phyloP scores from a whole-genome alignment of 2,329 filamentous ascomycete species.

The Alternaria sp. region DNA sequence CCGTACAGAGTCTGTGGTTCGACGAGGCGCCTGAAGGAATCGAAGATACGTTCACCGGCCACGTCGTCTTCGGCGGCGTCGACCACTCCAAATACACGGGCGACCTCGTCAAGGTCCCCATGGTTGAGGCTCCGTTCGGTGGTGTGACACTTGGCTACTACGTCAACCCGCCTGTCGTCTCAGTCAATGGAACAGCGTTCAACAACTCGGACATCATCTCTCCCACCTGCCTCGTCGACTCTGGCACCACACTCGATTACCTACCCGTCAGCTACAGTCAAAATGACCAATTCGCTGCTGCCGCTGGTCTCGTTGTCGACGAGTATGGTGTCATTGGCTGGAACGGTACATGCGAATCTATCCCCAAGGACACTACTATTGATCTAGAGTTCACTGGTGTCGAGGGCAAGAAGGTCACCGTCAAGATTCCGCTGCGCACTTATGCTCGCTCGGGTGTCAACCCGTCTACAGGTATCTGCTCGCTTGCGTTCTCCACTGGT shows the following conservation, averaged over 20 bases:
- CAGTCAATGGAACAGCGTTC: background rate
- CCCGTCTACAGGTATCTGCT: background rate
- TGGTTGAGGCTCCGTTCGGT: background rate
- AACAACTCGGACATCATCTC: background rate
- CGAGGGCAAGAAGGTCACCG: background rate
- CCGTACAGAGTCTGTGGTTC: background rate
- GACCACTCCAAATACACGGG: background rate
- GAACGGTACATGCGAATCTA: background rate
- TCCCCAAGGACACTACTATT: background rate
- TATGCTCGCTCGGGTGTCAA: background rate
- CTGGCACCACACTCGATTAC: background rate
- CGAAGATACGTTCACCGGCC: background rate
- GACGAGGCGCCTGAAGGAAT: background rate
- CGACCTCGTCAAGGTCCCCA: background rate
- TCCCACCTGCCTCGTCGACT: background rate
- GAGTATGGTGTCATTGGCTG: background rate
- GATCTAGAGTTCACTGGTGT: background rate
- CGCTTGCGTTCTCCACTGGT: background rate
- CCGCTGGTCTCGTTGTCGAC: background rate
- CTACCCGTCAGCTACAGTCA: background rate
- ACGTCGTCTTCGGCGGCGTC: background rate
- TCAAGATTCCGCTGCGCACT: background rate
- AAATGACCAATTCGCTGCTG: background rate
- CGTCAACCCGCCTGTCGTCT: background rate
- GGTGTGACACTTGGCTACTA: background rate